These are phyloP conservation scores for Rubia tinctorum DNA, from an alignment of 305 asterid species.

Conservation along the genomic window DNA sequence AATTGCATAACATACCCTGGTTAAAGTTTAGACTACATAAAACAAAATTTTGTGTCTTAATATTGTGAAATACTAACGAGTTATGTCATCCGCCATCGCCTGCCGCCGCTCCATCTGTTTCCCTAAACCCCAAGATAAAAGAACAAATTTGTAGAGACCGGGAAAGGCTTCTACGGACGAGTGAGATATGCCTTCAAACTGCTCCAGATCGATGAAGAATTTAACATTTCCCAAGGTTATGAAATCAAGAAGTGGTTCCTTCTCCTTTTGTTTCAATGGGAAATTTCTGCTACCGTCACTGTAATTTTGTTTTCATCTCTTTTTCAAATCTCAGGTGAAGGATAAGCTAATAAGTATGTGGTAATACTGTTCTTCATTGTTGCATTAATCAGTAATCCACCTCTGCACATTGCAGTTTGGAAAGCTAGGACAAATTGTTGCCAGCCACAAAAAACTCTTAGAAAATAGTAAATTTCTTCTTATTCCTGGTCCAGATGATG, in stretches of 20 bases:
- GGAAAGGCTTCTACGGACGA: no score
- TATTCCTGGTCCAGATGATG: conserved; percentile 95
- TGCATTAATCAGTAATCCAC: conserved; percentile 17
- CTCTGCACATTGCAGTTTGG: conserved; percentile 71
- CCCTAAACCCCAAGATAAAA: no score
- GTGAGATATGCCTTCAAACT: no score
- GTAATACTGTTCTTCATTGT: conserved; percentile 21
- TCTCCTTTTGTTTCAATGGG: conserved; percentile 96
- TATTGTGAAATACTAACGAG: no score
- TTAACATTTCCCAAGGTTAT: conserved; percentile 32
- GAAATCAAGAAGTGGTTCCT: conserved; percentile 74
- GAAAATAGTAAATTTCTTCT: conserved; percentile 77
- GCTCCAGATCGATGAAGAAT: no score
- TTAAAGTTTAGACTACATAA: no score
- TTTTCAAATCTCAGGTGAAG: conserved; percentile 73
- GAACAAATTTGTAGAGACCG: no score
- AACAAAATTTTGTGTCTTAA: no score
- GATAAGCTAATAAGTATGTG: conserved; percentile 12
- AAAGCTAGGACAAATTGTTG: conserved; percentile 79
- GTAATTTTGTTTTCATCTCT: conserved; percentile 79
- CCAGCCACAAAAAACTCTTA: conserved; percentile 65
- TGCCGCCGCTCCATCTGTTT: no score
- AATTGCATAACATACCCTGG: no score
- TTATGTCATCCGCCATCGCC: no score
- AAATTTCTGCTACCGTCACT: conserved; percentile 88